These are phyloP conservation scores for Talaromyces amestolkiae DNA, from an alignment of 2,329 filamentous ascomycete species.

Conservation along the genomic window DNA sequence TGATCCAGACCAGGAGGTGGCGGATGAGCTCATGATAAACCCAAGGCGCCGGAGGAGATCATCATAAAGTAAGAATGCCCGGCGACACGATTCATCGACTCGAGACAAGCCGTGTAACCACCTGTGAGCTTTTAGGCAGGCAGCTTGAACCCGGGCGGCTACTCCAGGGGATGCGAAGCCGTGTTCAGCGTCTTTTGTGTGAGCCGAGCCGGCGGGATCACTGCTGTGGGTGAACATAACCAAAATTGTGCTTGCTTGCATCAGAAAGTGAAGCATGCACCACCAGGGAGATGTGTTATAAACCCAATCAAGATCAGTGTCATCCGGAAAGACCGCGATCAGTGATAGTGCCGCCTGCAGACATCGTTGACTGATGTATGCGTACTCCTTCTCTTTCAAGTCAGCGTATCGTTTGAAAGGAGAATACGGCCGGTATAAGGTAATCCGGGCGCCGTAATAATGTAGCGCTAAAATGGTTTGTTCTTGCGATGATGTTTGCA, in stretches of 20 bases:
- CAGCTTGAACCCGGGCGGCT: conserved; percentile 26
- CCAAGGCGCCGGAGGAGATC: conserved; percentile 32
- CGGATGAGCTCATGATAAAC: not conserved
- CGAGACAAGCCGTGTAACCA: conserved; percentile 39
- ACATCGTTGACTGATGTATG: conserved; percentile 33
- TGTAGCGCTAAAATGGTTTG: conserved; percentile 40
- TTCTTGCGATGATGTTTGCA: conserved; percentile 27
- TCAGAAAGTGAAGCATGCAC: conserved; percentile 43
- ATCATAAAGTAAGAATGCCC: conserved; percentile 38
- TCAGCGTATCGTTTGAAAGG: conserved; percentile 14
- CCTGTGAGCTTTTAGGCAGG: conserved; percentile 36
- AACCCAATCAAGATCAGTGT: conserved; percentile 35
- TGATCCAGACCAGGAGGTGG: not conserved
- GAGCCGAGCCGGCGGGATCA: conserved; percentile 29
- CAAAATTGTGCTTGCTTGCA: conserved; percentile 43
- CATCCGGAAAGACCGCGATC: conserved; percentile 39
- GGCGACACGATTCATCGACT: conserved; percentile 31
- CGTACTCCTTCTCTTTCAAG: conserved; percentile 10
- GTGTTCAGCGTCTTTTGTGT: conserved; percentile 18
- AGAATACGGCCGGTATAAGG: conserved; percentile 44
- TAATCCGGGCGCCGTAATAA: conserved; percentile 43
- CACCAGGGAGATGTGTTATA: conserved; percentile 41
- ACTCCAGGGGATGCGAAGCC: conserved; percentile 23
- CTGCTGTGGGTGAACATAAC: conserved; percentile 31
- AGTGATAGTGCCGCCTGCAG: conserved; percentile 39